A percentile compares a stretch with the other conserved stretches of the same genome.
Evolutionary conservation across 805 yeast species (phyloP).

Genomic region (Lipomyces japonicus): DNA sequence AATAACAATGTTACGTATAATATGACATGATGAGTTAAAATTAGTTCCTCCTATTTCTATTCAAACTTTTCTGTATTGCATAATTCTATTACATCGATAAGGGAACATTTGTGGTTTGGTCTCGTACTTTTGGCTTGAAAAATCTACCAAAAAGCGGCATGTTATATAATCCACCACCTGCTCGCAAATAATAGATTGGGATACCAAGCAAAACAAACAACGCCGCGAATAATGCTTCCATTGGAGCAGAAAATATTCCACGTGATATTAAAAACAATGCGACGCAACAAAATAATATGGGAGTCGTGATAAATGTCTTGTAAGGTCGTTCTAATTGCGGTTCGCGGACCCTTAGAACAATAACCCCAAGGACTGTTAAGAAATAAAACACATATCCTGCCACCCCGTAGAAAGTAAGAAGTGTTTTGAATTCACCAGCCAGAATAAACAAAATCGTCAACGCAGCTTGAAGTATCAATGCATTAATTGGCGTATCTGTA

Average conservation of each 20-base stretch:
- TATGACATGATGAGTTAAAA: too few species aligned
- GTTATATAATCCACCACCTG: conserved; percentile 17
- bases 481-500: conserved; percentile 38
- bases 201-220: conserved; percentile 35
- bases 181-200: conserved; percentile 34
- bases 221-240: conserved; percentile 33
- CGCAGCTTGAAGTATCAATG: conserved; percentile 36
- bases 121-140: conserved; percentile 10
- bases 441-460: conserved; percentile 36
- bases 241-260: conserved; percentile 38
- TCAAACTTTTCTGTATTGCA: too few species aligned
- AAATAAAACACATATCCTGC: conserved; percentile 27
- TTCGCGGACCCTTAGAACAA: conserved; percentile 37
- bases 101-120: too few species aligned
- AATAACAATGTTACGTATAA: neutral
- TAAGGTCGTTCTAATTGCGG: conserved; percentile 41
- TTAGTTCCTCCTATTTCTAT: too few species aligned
- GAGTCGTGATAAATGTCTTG: conserved; percentile 39
- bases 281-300: conserved; percentile 40
- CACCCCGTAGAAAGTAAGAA: conserved; percentile 38
- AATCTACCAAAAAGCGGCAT: conserved; percentile 19
- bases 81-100: too few species aligned
- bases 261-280: conserved; percentile 38
- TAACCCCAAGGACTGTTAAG: conserved; percentile 40
- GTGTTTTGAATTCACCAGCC: conserved; percentile 39